Evolutionary conservation across 2,329 filamentous ascomycete genomes (phyloP).

Genomic region (Colletotrichum sp.): DNA sequence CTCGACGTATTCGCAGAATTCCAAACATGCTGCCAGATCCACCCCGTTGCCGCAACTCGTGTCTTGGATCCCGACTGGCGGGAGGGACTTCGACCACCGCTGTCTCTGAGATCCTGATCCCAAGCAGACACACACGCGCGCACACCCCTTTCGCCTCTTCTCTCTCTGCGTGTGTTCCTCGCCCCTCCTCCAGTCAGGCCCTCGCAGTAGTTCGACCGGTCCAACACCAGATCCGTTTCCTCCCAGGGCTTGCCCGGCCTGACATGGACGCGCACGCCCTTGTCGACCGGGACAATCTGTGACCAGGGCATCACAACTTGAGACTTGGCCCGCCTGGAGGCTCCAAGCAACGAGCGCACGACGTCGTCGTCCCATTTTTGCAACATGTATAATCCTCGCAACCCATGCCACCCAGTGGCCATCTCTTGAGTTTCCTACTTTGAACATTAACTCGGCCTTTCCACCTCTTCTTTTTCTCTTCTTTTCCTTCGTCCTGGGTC

Average conservation of each 20-base stretch:
- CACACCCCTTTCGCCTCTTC: background rate
- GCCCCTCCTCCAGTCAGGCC: background rate
- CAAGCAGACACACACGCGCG: background rate
- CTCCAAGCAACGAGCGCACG: conserved; percentile 19
- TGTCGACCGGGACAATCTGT: conserved; percentile 13
- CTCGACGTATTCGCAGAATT: conserved; percentile 5
- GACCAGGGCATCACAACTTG: conserved; percentile 21
- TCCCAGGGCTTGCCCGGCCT: conserved; percentile 1
- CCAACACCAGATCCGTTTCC: background rate
- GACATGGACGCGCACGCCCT: conserved; percentile 19
- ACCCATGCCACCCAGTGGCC: background rate
- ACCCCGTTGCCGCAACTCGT: conserved; percentile 15
- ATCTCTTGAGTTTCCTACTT: conserved; percentile 9
- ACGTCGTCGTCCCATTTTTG: conserved; percentile 21
- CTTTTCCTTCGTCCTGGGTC: background rate
- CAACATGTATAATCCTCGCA: conserved; percentile 20
- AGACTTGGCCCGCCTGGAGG: conserved; percentile 16
- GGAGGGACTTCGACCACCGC: background rate
- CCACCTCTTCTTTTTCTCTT: background rate
- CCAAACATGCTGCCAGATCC: conserved; percentile 19
- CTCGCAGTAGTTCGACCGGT: conserved; percentile 11
- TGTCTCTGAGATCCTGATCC: background rate
- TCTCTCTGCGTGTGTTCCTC: background rate
- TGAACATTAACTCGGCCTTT: conserved; percentile 10
- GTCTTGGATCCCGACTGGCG: conserved; percentile 14